Base-by-base conservation (phyloP, 1,284 basidiomycete species). In the Leccinum subrobustum region DNA sequence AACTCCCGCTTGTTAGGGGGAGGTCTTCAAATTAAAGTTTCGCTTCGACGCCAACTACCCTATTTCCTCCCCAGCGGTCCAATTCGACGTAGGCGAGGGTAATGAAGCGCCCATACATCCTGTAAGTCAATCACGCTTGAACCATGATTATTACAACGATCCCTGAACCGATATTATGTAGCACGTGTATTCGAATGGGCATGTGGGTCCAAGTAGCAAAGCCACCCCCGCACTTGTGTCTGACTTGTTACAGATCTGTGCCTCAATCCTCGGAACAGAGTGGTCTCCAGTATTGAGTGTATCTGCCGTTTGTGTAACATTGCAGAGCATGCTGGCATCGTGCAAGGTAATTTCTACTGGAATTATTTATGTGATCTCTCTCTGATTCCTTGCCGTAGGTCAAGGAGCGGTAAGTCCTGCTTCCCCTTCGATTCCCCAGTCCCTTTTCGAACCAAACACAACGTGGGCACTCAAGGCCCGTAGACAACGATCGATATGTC, bases 261-360 rank as follows among this genome's bases (percentile, higher is more conserved):
- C 91, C 20, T 92, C 91, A 25, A 93, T 93, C 64, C 83, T 93
- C 5, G 91, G 91, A 16, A 90, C 84, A 65, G 91, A 93, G 67
- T 93, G 91, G 92, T 92, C 90, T 20, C 92, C 92, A 1, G 91
- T 93, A 23, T 75, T 93, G 63, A 91, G 87, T 64, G 89, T 92
- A 29, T 78, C 87, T 42, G 81, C 90, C 3, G 84, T 93, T 47
- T 92, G 91, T 69, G 83, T 93, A 47, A 93, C 91, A 7, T 74
- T 93, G 53, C 91, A 93, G 77, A 92, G 91, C 68, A 93, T 93
- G 91, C 80, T 93, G 60, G 91, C 90, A 20, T 93, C 91, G 11
- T 92, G 89, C 82, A 92, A 89, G 85, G 91, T 90, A 62, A 57
- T 75, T 68, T 48, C 7, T 31, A 8, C n/a, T 6, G 8, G 14